Evolutionary conservation across 2,329 filamentous ascomycete genomes (phyloP).

Genomic region (Septoria petroselini): DNA sequence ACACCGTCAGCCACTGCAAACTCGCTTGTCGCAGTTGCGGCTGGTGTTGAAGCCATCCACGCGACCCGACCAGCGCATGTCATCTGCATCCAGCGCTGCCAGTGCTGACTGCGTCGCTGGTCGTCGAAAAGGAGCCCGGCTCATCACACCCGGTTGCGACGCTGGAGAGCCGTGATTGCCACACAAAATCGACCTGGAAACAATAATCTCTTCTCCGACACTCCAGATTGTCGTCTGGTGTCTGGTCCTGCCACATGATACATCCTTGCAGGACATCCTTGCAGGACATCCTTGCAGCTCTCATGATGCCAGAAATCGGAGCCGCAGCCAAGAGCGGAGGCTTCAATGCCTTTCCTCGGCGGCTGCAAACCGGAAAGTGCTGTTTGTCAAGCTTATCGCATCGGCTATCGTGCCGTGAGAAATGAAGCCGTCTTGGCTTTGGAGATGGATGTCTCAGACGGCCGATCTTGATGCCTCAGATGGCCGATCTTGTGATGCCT

Average conservation of each 20-base stretch:
- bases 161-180: no score
- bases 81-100: no score
- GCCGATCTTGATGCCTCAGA: no score
- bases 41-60: no score
- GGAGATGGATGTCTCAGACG: no score
- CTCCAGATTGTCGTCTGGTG: not conserved
- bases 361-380: not conserved
- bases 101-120: no score
- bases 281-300: not conserved
- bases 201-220: not conserved
- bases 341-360: not conserved
- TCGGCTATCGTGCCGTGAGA: not conserved
- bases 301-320: not conserved
- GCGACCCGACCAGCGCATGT: no score
- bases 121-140: no score
- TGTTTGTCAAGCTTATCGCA: not conserved
- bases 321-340: not conserved
- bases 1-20: not conserved
- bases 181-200: not conserved
- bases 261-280: not conserved
- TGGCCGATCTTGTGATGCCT: no score
- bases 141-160: no score
- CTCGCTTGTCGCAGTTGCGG: no score
- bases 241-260: no score
- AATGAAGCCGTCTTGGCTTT: not conserved